Base-by-base conservation (phyloP, 768 basidiomycete genomes). In the Lentinula aciculospora region DNA sequence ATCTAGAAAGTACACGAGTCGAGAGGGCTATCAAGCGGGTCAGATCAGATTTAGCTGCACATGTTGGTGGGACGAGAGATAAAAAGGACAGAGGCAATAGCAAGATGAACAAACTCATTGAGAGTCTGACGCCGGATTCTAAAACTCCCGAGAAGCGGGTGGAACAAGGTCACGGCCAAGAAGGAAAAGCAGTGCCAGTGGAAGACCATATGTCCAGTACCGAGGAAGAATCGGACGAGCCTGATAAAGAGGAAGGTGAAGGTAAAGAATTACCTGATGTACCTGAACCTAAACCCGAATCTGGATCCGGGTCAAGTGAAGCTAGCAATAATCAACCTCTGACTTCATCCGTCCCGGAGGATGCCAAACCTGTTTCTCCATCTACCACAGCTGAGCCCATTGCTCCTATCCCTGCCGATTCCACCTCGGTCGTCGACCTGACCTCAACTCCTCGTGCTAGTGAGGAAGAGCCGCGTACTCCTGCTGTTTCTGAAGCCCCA, bases 21-120 rank as follows among this genome's bases (percentile, higher is more conserved):
- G 92, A 94, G 74, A 80, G 91, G 61, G 88, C 92, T 3, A 89
- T 94, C 72, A 92, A 93, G 74, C 84, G 90, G 28, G 89, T 92
- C 19, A 77, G 91, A 56, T 92, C 89, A 45, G 93, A 95, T 72
- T 75, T 92, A 21, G 90, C 88, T 9, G 85, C 85, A 10, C 91
- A 94, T 65, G 70, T 78, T 55, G 73, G 81, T 44, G 29, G 25
- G 42, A 29, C 75, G 17, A 74, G 62, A 45, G 48, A 49, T 13
- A 40, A 59, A 60, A 60, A 47, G 60, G 49, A 31, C 37, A 42
- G 51, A 40, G 31, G 31, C 17, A 57, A n/a, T n/a, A n/a, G 3
- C 47, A 51, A 36, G 62, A 44, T 31, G 44, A 60, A 49, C 27
- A 36, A 45, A 47, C 19, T 58, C 23, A 56, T 39, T 12, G 13